These are phyloP conservation scores for Nannizziopsis arthrosporioides DNA, from an alignment of 2,329 filamentous ascomycete genomes.

Conservation along the genomic window DNA sequence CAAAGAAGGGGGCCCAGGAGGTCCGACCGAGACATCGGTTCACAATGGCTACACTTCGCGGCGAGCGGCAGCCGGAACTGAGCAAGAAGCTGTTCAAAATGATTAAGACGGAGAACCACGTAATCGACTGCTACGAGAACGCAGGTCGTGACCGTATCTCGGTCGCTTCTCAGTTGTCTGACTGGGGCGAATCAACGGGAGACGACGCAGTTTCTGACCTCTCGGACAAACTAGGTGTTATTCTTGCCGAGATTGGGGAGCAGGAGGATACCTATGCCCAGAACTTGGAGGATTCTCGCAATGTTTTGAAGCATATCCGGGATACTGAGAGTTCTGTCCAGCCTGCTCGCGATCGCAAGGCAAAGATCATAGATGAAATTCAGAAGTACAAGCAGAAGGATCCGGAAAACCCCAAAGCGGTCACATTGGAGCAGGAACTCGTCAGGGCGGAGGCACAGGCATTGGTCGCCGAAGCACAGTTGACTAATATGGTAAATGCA, in stretches of 20 bases:
- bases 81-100: constrained; percentile 79
- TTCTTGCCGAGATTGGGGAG: constrained; percentile 84
- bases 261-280: constrained; percentile 84
- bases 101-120: constrained; percentile 89
- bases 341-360: constrained; percentile 75
- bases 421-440: constrained; percentile 87
- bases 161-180: constrained; percentile 81
- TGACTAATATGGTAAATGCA: constrained; percentile 73
- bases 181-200: constrained; percentile 87
- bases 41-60: constrained; percentile 74
- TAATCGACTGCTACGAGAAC: constrained; percentile 70
- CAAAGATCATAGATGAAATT: constrained; percentile 86
- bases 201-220: constrained; percentile 83
- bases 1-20: constrained; percentile 21
- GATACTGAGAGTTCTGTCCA: constrained; percentile 95
- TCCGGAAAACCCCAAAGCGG: constrained; percentile 67
- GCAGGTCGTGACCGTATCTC: constrained; percentile 73
- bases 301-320: constrained; percentile 75
- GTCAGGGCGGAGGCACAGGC: constrained; percentile 93
- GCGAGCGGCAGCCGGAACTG: constrained; percentile 73
- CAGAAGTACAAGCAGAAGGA: constrained; percentile 85
- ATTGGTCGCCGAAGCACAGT: constrained; percentile 87
- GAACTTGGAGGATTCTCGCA: constrained; percentile 72
- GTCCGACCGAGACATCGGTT: constrained; percentile 55
- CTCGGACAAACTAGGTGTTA: constrained; percentile 87